Evolutionary conservation across 345 rosid genomes (phyloP).

Genomic region (Camelina laxa): DNA sequence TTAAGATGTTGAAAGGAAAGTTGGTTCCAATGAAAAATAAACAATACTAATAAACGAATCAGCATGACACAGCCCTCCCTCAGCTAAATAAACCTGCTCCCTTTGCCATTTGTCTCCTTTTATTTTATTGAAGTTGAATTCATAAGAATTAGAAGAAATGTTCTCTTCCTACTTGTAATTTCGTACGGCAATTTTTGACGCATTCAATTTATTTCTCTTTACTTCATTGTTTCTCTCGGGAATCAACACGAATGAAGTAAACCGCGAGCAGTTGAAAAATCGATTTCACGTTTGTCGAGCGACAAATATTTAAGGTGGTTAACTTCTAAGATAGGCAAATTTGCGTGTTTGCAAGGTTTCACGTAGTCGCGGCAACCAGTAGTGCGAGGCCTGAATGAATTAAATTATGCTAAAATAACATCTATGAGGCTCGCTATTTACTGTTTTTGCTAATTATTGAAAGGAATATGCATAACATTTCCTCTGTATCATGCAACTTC

Average conservation of each 20-base stretch:
- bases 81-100: neutral
- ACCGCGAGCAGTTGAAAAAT: neutral
- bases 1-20: conserved; percentile 27
- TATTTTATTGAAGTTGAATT: neutral
- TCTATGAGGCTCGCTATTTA: too few relatives aligned
- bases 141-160: neutral
- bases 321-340: neutral
- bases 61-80: conserved; percentile 33
- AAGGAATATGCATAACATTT: too few relatives aligned
- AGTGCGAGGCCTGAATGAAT: neutral
- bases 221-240: neutral
- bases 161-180: neutral
- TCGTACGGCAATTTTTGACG: neutral
- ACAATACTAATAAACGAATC: neutral
- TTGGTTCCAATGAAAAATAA: neutral
- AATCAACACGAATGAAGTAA: neutral
- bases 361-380: neutral
- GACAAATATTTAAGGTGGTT: neutral
- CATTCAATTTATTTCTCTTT: too few relatives aligned
- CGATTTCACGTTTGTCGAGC: too few relatives aligned
- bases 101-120: neutral
- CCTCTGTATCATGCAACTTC: too few relatives aligned
- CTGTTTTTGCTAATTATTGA: neutral
- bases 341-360: neutral
- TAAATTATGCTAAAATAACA: too few relatives aligned